Evolutionary conservation across 495 filamentous ascomycete species (phyloP), one percentile per base, ranked within the genome.

Genomic region (Hypoxylon subgilvum): DNA sequence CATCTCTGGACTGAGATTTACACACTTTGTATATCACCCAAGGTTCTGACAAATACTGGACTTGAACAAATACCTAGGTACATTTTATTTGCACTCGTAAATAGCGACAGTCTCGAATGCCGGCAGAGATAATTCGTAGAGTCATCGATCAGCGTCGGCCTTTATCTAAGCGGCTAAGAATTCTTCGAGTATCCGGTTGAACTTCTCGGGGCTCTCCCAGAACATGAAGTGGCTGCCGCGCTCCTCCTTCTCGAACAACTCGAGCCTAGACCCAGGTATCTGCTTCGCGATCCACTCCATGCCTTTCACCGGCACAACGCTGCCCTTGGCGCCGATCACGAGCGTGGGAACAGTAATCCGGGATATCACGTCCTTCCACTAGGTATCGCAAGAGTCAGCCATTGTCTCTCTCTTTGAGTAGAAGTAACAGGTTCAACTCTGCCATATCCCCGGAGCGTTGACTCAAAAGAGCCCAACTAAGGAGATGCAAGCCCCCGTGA

Each of bases 151-250:
- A 22, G 62, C 58, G 9, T 13, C 17, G 10, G 13, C 30, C 23
- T 21, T 31, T 36, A 6, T 46, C 19, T 43, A 38, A 57, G 16
- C 22, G 1, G 1, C 4, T 22, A 67, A 28, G n/a, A 67, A 67
- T 14, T 61, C 60, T 12, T 64, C 64, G 1, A 67, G 42, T 10
- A 67, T 34, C 28, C 35, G n/a, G 30, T 67, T 67, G 35, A 67
- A 67, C 49, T 63, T 63, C 10, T 57, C 54, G 8, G 59, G 59
- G 16, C 64, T 67, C 43, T 64, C 64, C 44, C 61, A 60, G 42
- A 60, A 67, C 51, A 64, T 58, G 13, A 48, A 56, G 35, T 67
- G 64, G 18, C 50, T 48, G 0, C 64, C 64, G 0, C 51, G 36
- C 17, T 67, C 64, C 7, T 60, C 49, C 44, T 63, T 59, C 39